Percentiles rank a stretch among this genome's conserved stretches.
phyloP scores from a whole-genome alignment of 2,329 filamentous ascomycete genomes.

The Septoria petroselini region DNA sequence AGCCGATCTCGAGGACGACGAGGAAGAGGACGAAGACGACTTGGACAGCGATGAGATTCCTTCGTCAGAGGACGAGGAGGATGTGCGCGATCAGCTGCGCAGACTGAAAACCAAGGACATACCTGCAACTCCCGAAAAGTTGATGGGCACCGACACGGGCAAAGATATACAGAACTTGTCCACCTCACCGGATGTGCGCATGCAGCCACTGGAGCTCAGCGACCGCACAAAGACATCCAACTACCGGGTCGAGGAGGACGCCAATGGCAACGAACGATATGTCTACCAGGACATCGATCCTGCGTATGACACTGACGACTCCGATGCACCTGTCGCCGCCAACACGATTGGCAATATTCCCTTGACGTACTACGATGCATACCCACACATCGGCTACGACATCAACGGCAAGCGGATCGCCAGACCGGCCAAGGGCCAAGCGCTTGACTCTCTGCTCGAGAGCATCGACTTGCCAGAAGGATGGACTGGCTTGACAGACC shows the following conservation, averaged over 20 bases:
- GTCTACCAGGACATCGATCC: constrained; percentile 92
- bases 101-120: constrained; percentile 40
- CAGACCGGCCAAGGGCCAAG: constrained; percentile 89
- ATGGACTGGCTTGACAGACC: constrained; percentile 94
- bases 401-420: constrained; percentile 99
- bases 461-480: constrained; percentile 96
- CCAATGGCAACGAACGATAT: constrained; percentile 86
- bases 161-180: constrained; percentile 26
- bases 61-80: constrained; percentile 41
- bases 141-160: constrained; percentile 32
- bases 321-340: constrained; percentile 70
- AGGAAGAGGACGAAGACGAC: constrained; percentile 30
- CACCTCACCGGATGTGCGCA: constrained; percentile 22
- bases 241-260: constrained; percentile 68
- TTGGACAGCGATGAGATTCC: constrained; percentile 43
- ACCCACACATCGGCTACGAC: constrained; percentile 97
- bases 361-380: constrained; percentile 91
- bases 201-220: constrained; percentile 20
- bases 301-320: constrained; percentile 93
- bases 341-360: constrained; percentile 98
- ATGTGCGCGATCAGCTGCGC: constrained; percentile 46
- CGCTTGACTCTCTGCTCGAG: constrained; percentile 86
- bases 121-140: constrained; percentile 23
- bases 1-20: constrained; percentile 28
- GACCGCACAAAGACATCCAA: constrained; percentile 44